Conservation (phyloP, 2,329 filamentous ascomycete genomes). For the Alternaria tenuissima region DNA sequence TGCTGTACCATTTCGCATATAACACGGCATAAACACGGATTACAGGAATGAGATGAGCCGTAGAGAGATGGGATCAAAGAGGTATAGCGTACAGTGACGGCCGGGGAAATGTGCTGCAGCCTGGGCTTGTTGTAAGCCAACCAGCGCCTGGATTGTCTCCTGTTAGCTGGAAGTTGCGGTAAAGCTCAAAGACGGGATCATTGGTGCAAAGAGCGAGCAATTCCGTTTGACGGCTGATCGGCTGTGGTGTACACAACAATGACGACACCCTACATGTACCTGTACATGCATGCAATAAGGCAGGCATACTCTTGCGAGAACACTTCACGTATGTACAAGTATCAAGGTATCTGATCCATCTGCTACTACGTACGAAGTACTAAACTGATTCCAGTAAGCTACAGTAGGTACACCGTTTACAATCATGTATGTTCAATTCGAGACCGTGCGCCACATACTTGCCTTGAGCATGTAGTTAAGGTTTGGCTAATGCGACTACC, state of each 20-base stretch:
- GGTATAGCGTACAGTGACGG: neutral
- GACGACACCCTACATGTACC: slow-evolving; percentile 1
- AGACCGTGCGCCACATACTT: slow-evolving; percentile 1
- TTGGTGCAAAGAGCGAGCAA: neutral
- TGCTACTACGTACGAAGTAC: neutral
- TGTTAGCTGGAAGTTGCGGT: neutral
- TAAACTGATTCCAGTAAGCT: neutral
- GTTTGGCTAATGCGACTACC: slow-evolving; percentile 5
- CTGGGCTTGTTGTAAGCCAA: neutral
- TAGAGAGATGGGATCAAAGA: neutral
- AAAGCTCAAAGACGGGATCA: neutral
- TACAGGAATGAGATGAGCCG: neutral
- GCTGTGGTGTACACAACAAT: neutral
- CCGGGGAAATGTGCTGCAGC: neutral
- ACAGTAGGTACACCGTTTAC: slow-evolving; percentile 2
- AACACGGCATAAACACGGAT: neutral
- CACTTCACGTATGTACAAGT: slow-evolving; percentile 1
- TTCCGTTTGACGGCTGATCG: neutral
- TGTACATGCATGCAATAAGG: slow-evolving; percentile 3
- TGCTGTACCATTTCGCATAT: neutral
- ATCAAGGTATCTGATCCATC: slow-evolving; percentile 5
- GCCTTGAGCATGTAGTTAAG: neutral
- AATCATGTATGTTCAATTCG: neutral
- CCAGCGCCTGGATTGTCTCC: neutral
- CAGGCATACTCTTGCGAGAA: neutral